Conservation (phyloP, 176 grass and related monocot genomes). For the Poa annua region DNA sequence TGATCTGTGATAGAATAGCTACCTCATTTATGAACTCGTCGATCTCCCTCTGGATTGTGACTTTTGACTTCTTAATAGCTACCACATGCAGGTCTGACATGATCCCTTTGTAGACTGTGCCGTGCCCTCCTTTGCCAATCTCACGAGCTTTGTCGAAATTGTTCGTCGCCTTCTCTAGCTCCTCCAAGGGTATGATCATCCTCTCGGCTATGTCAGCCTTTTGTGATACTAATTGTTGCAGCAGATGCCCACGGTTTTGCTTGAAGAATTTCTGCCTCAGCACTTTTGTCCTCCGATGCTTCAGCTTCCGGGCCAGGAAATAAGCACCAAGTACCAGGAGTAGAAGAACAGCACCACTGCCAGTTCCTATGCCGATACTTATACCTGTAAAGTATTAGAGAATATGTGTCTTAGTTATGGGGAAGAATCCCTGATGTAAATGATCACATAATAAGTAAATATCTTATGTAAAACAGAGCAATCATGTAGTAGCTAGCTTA, state of each 20-base stretch:
- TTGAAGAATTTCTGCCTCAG: not conserved
- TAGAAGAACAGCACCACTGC: not conserved
- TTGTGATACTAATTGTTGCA: not conserved
- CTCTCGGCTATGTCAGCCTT: not conserved
- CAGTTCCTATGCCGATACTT: not conserved
- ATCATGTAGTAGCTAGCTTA: not conserved
- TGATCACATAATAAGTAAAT: not conserved
- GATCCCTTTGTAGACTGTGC: constrained; percentile 7
- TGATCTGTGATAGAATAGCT: not conserved
- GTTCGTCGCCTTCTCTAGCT: not conserved
- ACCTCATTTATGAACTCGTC: not conserved
- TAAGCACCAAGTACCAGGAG: not conserved
- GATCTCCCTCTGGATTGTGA: not conserved
- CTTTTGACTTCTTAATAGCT: not conserved
- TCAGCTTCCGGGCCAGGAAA: not conserved
- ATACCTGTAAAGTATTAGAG: not conserved
- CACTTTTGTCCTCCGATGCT: not conserved
- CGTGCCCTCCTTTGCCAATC: not conserved
- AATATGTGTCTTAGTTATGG: not conserved
- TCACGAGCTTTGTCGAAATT: not conserved
- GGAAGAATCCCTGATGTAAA: not conserved
- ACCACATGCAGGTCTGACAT: not conserved
- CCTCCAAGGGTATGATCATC: not conserved
- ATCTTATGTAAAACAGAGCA: not conserved
- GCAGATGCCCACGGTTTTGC: not conserved